Percentiles rank a stretch among this genome's conserved stretches.
Evolutionary conservation across 345 rosid species (phyloP).

Genomic region (Dipteronia sinensis): DNA sequence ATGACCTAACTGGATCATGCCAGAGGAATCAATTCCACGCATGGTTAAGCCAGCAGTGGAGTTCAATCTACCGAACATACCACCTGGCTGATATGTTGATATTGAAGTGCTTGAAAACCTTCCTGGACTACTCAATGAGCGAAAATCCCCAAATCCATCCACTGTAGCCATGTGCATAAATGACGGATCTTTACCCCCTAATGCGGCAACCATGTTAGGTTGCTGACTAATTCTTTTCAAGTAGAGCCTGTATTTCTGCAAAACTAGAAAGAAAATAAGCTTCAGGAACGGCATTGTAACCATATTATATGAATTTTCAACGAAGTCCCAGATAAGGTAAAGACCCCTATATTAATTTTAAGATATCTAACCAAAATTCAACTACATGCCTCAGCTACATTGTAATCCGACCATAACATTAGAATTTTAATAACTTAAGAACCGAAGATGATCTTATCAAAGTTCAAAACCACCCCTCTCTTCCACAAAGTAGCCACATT

Average conservation of each 20-base stretch:
- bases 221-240: constrained; percentile 72
- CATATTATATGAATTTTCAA: constrained; percentile 10
- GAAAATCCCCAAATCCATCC: constrained; percentile 61
- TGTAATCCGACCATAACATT: not conserved
- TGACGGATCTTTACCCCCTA: constrained; percentile 58
- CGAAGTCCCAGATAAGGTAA: not conserved
- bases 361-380: not conserved
- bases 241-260: constrained; percentile 89
- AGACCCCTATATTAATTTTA: not conserved
- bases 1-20: constrained; percentile 47
- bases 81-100: constrained; percentile 52
- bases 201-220: constrained; percentile 55
- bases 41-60: constrained; percentile 50
- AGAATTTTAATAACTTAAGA: not conserved
- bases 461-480: not conserved
- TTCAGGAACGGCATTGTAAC: not conserved
- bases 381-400: not conserved
- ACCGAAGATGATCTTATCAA: not conserved
- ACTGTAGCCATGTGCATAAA: constrained; percentile 52
- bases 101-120: constrained; percentile 50
- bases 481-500: not conserved
- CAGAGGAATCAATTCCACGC: constrained; percentile 56
- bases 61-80: constrained; percentile 58
- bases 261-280: constrained; percentile 14
- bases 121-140: constrained; percentile 48